Conservation (phyloP, 768 basidiomycete species). For the Auricularia heimuer region DNA sequence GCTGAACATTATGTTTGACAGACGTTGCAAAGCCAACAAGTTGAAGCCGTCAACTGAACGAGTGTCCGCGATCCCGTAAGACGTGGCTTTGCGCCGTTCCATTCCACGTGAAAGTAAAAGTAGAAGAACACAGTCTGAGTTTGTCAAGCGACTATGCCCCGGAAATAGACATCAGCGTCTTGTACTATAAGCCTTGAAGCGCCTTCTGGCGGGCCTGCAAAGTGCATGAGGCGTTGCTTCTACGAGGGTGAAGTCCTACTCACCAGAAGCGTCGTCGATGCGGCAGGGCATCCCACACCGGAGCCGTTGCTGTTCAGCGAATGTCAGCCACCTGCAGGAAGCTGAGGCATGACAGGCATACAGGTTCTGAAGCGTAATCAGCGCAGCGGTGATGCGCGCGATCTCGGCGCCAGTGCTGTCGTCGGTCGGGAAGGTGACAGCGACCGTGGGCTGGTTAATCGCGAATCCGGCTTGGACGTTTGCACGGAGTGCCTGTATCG, state of each 20-base stretch:
- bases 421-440: constrained; percentile 55
- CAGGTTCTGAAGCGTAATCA: constrained; percentile 67
- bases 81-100: neutral
- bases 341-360: neutral
- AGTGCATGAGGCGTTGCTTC: neutral
- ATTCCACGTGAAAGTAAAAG: neutral
- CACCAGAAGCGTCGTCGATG: constrained; percentile 44
- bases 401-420: constrained; percentile 40
- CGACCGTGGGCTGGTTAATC: constrained; percentile 53
- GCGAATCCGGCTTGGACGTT: constrained; percentile 55
- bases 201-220: constrained; percentile 24
- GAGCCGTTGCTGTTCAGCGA: constrained; percentile 31
- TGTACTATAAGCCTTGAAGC: constrained; percentile 7
- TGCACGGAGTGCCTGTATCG: constrained; percentile 26
- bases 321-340: neutral
- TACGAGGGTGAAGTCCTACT: neutral
- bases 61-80: neutral
- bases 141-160: neutral
- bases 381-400: constrained; percentile 47
- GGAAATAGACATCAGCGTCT: neutral
- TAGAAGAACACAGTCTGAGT: neutral
- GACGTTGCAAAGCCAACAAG: neutral
- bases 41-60: neutral
- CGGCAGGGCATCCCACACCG: constrained; percentile 58
- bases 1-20: neutral